A percentile compares a stretch with the other conserved stretches of the same genome.
These are phyloP conservation scores for Jaltomata sinuosa DNA, from an alignment of 257 asterid genomes.

Conservation along the genomic window DNA sequence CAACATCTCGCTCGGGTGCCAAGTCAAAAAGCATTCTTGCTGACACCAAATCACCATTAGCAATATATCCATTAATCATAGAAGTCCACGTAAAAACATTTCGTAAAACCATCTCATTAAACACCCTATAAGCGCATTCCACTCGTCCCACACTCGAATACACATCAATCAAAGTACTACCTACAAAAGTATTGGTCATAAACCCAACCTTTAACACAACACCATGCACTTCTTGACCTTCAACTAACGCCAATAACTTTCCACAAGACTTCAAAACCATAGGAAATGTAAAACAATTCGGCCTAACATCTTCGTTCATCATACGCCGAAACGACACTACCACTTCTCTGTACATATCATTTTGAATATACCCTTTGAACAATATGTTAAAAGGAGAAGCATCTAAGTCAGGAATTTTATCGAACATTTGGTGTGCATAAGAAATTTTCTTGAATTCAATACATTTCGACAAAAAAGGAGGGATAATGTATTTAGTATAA, in stretches of 20 bases:
- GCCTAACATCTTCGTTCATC: conserved; percentile 55
- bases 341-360: conserved; percentile 28
- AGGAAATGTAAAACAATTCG: conserved; percentile 59
- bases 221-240: conserved; percentile 65
- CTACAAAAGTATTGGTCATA: conserved; percentile 40
- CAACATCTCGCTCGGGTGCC: conserved; percentile 71
- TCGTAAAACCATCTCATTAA: conserved; percentile 58
- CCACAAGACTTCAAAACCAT: conserved; percentile 65
- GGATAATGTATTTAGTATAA: conserved; percentile 33
- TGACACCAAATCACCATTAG: conserved; percentile 39
- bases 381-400: conserved; percentile 63
- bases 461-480: conserved; percentile 50
- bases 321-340: conserved; percentile 37
- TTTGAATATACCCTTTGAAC: conserved; percentile 65
- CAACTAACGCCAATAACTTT: conserved; percentile 35
- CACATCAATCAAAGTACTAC: conserved; percentile 68
- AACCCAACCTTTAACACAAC: conserved; percentile 41
- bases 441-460: conserved; percentile 15
- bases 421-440: conserved; percentile 53
- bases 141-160: conserved; percentile 34
- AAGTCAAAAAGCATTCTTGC: conserved; percentile 68
- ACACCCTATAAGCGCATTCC: conserved; percentile 46
- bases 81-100: conserved; percentile 90
- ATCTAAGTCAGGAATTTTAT: conserved; percentile 36
- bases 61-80: conserved; percentile 56